Evolutionary conservation across 495 filamentous ascomycete genomes (phyloP), one percentile per base, ranked within the genome.

Genomic region (Letharia columbiana): DNA sequence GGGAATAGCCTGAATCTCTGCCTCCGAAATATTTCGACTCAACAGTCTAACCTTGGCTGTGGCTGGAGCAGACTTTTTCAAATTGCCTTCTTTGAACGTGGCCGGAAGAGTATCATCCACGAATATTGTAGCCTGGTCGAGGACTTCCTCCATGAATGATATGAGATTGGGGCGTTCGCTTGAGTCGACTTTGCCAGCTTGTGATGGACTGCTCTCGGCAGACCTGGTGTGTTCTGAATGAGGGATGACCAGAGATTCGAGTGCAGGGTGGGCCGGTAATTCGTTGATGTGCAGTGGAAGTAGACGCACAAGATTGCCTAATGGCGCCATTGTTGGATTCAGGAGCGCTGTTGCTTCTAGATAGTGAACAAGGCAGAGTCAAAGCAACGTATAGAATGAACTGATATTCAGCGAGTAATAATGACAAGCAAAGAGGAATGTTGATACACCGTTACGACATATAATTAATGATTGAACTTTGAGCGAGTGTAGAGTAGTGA

Each of bases 1-100:
- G 28, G 52, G 31, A 15, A 71, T 66, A 41, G 40, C 62, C 60
- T 63, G n/a, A 39, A 65, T 62, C 40, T 78, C 78, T 47, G 69
- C 67, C 12, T 72, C 73, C n/a, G 73, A 67, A 61, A 84, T 74
- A 8, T 71, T 69, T 60, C 73, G 75, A 56, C 80, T 78, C 35
- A 78, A 71, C 3, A 86, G 73, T 66, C 81, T 70, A 13, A 84
- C 78, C 42, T 67, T 73, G 15, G 77, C 76, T 66, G 77, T 71
- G 17, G 81, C 74, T 41, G 83, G 75, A n/a, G 73, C 62, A 61
- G 82, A 80, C 42, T 73, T 69, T 70, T 83, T 84, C 23, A 54
- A 64, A 11, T 75, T 75, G 69, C 77, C 76, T 4, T 69, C 65
- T 59, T 77, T 77, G 77, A 82, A 84, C 56, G 70, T 67, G 28